Percentiles rank a stretch among this genome's conserved stretches.
Evolutionary conservation across 2,329 filamentous ascomycete species (phyloP).

Genomic region (Lecanosticta acicola): DNA sequence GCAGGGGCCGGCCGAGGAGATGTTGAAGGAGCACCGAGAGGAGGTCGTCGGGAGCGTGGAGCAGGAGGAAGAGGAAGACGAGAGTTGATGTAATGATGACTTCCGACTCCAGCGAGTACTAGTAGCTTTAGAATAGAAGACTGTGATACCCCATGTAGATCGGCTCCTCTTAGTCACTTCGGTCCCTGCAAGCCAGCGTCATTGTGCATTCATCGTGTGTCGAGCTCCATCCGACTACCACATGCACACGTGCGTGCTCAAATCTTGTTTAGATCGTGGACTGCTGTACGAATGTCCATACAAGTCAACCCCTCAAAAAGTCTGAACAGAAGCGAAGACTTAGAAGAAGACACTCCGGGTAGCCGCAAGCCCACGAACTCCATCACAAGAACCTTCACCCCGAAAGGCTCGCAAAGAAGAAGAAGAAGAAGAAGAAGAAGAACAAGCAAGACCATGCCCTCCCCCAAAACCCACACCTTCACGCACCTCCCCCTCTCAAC

Average conservation of each 20-base stretch:
- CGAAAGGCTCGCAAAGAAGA: too few relatives aligned
- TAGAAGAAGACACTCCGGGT: too few relatives aligned
- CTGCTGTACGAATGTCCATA: too few relatives aligned
- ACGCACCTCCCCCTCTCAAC: constrained; percentile 8
- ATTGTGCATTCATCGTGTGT: constrained; percentile 1
- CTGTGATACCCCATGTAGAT: background rate
- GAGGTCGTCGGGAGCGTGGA: constrained; percentile 12
- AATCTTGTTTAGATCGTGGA: too few relatives aligned
- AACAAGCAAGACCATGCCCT: too few relatives aligned
- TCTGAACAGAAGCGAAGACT: too few relatives aligned
- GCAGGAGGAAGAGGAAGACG: constrained; percentile 2
- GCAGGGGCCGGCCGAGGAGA: constrained; percentile 31
- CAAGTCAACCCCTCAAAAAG: too few relatives aligned
- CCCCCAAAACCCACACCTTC: constrained; percentile 5
- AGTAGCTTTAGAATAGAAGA: background rate
- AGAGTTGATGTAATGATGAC: too few relatives aligned
- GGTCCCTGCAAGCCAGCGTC: background rate
- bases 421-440: too few relatives aligned
- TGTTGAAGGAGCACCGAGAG: constrained; percentile 20
- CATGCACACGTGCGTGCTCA: too few relatives aligned
- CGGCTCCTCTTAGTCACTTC: background rate
- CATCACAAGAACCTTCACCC: background rate
- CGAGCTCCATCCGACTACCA: background rate
- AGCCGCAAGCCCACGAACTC: too few relatives aligned
- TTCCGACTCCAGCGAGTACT: background rate